phyloP scores from a whole-genome alignment of 257 asterid species.

The Ilex asprella region DNA sequence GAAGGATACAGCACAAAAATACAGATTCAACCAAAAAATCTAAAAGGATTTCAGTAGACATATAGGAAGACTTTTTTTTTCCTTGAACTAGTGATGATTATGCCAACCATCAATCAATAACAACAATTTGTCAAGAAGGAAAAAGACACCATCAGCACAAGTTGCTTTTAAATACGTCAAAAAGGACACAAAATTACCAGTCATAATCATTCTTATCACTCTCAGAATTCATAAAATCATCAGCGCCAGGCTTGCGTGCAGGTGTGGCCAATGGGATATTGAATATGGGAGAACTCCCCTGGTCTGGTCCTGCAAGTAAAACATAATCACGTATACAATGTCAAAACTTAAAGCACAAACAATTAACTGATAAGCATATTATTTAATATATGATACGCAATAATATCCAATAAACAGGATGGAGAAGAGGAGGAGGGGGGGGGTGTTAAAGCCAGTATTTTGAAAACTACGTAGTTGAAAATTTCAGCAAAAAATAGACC shows the following conservation, averaged over 20 bases:
- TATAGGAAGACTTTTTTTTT: too few species aligned
- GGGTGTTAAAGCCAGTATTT: too few species aligned
- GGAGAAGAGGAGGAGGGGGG: too few species aligned
- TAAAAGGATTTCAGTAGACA: too few species aligned
- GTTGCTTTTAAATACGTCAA: neutral
- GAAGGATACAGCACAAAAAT: too few species aligned
- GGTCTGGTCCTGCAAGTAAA: conserved; percentile 47
- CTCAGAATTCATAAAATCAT: conserved; percentile 91
- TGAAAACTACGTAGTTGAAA: neutral
- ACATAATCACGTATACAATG: neutral
- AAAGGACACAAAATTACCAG: conserved; percentile 42
- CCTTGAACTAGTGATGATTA: neutral
- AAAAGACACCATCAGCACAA: too few species aligned
- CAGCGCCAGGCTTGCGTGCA: conserved; percentile 71
- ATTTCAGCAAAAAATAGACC: neutral
- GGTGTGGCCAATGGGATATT: conserved; percentile 46
- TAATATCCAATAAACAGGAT: too few species aligned
- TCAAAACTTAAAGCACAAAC: neutral
- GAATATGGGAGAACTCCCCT: conserved; percentile 62
- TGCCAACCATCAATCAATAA: neutral
- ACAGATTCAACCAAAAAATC: too few species aligned
- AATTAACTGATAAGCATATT: too few species aligned
- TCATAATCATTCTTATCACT: conserved; percentile 96
- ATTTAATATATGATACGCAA: too few species aligned
- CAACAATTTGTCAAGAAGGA: neutral